Conservation (phyloP, 179 eudicot species). For the Corrigiola litoralis region DNA sequence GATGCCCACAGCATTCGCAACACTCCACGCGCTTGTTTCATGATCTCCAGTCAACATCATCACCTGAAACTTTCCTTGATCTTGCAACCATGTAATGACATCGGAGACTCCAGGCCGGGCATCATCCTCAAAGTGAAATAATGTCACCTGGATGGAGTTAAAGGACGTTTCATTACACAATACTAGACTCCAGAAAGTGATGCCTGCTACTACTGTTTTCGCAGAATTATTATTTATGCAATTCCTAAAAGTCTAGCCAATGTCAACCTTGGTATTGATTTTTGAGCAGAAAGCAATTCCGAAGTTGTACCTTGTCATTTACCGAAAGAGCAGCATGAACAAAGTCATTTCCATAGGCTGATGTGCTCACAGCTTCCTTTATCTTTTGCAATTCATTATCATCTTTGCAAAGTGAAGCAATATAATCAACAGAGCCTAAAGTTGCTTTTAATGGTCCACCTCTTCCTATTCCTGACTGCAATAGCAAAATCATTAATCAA, state of each 20-base stretch:
- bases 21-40: slow-evolving; percentile 79
- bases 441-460: slow-evolving; percentile 70
- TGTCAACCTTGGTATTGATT: too few species aligned
- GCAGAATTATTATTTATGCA: background rate
- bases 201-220: background rate
- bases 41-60: slow-evolving; percentile 99
- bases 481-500: slow-evolving; percentile 10
- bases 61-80: slow-evolving; percentile 64
- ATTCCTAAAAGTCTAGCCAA: too few species aligned
- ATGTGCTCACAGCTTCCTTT: slow-evolving; percentile 66
- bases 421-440: slow-evolving; percentile 89
- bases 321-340: slow-evolving; percentile 93
- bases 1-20: slow-evolving; percentile 85
- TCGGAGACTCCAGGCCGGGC: slow-evolving; percentile 70
- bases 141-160: slow-evolving; percentile 54
- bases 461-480: slow-evolving; percentile 77
- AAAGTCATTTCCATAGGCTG: slow-evolving; percentile 70
- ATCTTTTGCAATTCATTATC: slow-evolving; percentile 68
- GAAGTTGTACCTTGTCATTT: slow-evolving; percentile 59
- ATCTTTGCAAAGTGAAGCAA: slow-evolving; percentile 66
- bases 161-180: slow-evolving; percentile 5
- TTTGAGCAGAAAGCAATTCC: background rate
- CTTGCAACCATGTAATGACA: slow-evolving; percentile 57
- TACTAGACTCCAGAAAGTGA: background rate
- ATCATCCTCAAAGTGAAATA: slow-evolving; percentile 92